Percentiles rank a stretch among this genome's conserved stretches.
Conservation (phyloP, 805 yeast genomes). For the Candida hispaniensis region DNA sequence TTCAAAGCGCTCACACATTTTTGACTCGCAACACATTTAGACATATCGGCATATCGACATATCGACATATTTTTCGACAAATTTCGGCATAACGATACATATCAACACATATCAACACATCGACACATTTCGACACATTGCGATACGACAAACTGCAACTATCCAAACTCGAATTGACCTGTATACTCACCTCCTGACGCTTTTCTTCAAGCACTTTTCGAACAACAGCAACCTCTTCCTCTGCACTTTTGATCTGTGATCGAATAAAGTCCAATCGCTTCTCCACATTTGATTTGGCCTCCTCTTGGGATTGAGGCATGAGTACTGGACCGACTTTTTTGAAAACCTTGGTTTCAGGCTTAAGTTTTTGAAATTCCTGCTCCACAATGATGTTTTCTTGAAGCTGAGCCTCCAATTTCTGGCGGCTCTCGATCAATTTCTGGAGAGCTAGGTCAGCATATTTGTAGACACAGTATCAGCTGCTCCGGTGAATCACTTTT, state of each 20-base stretch:
- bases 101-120: too few relatives aligned
- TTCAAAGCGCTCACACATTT: too few relatives aligned
- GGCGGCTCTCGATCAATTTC: constrained; percentile 60
- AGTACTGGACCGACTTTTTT: constrained; percentile 88
- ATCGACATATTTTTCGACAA: too few relatives aligned
- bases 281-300: constrained; percentile 73
- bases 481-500: neutral
- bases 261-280: constrained; percentile 85
- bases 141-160: too few relatives aligned
- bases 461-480: neutral
- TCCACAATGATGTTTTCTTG: constrained; percentile 90
- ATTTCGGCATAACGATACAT: too few relatives aligned
- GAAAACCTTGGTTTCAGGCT: constrained; percentile 65
- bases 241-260: constrained; percentile 69
- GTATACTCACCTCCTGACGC: constrained; percentile 38
- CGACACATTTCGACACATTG: too few relatives aligned
- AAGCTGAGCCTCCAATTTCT: constrained; percentile 80
- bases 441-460: constrained; percentile 25
- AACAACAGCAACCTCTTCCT: constrained; percentile 48
- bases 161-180: too few relatives aligned
- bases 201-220: constrained; percentile 48
- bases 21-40: too few relatives aligned
- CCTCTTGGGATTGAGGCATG: constrained; percentile 75
- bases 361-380: constrained; percentile 57
- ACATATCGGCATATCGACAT: too few relatives aligned